These are phyloP conservation scores for Erythrobasidium yunnanense DNA, from an alignment of 768 basidiomycete species.

Conservation along the genomic window DNA sequence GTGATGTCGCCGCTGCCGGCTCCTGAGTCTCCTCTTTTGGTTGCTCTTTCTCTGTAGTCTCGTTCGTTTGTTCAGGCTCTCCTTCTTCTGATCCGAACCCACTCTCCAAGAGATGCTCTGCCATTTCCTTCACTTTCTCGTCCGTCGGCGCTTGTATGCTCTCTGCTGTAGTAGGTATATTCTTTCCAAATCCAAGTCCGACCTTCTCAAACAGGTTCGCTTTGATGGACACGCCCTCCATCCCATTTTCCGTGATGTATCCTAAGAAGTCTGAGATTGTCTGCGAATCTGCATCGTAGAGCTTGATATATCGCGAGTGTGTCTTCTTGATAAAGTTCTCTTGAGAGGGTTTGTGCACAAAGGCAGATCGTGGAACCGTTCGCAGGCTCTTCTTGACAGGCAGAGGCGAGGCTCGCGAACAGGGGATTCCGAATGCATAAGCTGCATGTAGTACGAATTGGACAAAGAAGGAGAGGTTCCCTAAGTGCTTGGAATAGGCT, in stretches of 20 bases:
- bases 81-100: constrained; percentile 1
- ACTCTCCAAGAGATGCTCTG: constrained; percentile 7
- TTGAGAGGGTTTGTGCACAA: constrained; percentile 83
- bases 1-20: neutral
- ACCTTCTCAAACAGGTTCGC: constrained; percentile 64
- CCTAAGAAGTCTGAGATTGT: constrained; percentile 68
- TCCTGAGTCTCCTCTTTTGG: neutral
- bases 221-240: constrained; percentile 80
- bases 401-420: constrained; percentile 54
- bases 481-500: constrained; percentile 51
- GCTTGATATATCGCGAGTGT: constrained; percentile 76
- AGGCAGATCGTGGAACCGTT: constrained; percentile 77
- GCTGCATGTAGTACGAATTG: constrained; percentile 78
- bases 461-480: constrained; percentile 63
- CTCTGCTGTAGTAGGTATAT: neutral
- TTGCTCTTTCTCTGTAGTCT: constrained; percentile 1
- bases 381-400: constrained; percentile 67
- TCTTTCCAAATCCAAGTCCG: constrained; percentile 45
- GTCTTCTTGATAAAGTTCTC: constrained; percentile 84
- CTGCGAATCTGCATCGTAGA: constrained; percentile 72
- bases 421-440: constrained; percentile 68
- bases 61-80: neutral
- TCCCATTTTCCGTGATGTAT: constrained; percentile 62
- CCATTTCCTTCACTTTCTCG: constrained; percentile 28
- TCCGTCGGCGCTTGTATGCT: neutral